phyloP scores from a whole-genome alignment of 2,329 filamentous ascomycete genomes.

The Eutypella sp. region DNA sequence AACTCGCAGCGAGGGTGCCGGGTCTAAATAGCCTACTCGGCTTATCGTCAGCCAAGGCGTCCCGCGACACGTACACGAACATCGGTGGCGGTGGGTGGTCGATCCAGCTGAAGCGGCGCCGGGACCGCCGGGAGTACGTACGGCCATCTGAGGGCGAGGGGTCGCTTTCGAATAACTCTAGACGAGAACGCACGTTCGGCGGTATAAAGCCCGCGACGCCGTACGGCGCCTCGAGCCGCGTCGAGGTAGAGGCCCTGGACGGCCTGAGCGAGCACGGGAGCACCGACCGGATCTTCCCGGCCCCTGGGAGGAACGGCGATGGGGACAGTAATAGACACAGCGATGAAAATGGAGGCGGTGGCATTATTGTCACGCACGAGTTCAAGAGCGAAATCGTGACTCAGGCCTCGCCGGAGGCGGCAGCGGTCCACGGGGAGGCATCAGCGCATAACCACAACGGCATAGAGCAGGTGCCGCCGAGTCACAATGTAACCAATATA shows the following conservation, averaged over 20 bases:
- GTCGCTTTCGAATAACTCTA: constrained; percentile 10
- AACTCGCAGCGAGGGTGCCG: constrained; percentile 23
- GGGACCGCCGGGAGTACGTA: background rate
- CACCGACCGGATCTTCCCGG: constrained; percentile 15
- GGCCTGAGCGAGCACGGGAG: constrained; percentile 11
- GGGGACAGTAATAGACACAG: constrained; percentile 17
- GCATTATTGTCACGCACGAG: constrained; percentile 6
- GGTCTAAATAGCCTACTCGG: constrained; percentile 25
- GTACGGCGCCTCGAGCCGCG: constrained; percentile 14
- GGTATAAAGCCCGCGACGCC: background rate
- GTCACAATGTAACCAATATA: no score
- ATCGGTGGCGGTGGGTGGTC: constrained; percentile 1
- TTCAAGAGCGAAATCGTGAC: background rate
- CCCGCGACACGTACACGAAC: background rate
- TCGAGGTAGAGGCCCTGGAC: constrained; percentile 10
- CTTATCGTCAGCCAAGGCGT: constrained; percentile 14
- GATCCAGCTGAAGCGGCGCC: constrained; percentile 2
- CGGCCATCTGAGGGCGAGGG: constrained; percentile 4
- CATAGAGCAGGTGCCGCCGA: no score
- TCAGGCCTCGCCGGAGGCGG: no score
- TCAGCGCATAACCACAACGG: no score
- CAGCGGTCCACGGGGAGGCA: no score
- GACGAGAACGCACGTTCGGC: background rate
- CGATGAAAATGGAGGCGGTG: constrained; percentile 21
- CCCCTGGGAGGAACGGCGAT: constrained; percentile 11